Evolutionary conservation across 2,329 filamentous ascomycete species (phyloP).

Genomic region (Colletotrichum godetiae): DNA sequence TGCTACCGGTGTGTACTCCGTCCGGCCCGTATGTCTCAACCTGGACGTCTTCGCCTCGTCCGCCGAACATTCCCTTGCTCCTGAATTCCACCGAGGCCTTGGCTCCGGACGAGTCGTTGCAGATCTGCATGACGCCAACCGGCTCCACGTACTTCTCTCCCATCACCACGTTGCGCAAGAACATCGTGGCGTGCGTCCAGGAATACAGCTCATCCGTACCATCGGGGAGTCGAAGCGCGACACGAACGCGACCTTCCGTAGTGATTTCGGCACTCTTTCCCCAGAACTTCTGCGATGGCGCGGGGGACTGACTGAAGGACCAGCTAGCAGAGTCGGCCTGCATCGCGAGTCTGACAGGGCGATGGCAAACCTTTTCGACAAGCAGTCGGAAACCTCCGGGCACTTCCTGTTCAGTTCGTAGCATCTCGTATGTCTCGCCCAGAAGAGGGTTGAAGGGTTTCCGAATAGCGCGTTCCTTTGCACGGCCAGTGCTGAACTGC

Average conservation of each 20-base stretch:
- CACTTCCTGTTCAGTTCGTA: constrained; percentile 81
- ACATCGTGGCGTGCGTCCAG: constrained; percentile 89
- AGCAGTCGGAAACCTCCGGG: constrained; percentile 85
- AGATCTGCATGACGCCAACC: constrained; percentile 87
- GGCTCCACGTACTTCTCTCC: constrained; percentile 99
- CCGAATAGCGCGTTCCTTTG: constrained; percentile 90
- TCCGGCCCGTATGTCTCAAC: constrained; percentile 78
- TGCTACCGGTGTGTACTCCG: constrained; percentile 73
- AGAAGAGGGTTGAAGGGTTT: constrained; percentile 98
- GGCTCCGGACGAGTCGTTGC: constrained; percentile 85
- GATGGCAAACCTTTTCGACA: constrained; percentile 95
- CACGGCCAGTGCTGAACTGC: constrained; percentile 81
- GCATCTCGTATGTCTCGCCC: constrained; percentile 93
- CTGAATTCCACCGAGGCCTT: constrained; percentile 93
- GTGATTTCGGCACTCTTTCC: constrained; percentile 95
- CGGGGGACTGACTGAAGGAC: constrained; percentile 88
- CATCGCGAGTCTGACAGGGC: constrained; percentile 91
- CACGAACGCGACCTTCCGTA: constrained; percentile 86
- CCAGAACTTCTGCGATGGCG: constrained; percentile 97
- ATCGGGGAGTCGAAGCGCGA: constrained; percentile 76
- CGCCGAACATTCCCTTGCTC: constrained; percentile 96
- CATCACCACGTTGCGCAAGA: constrained; percentile 94
- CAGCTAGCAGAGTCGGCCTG: constrained; percentile 89
- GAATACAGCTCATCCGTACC: constrained; percentile 84
- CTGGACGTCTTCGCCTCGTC: constrained; percentile 88